phyloP scores from a whole-genome alignment of 345 rosid genomes.

The Aquilaria yunnanensis region DNA sequence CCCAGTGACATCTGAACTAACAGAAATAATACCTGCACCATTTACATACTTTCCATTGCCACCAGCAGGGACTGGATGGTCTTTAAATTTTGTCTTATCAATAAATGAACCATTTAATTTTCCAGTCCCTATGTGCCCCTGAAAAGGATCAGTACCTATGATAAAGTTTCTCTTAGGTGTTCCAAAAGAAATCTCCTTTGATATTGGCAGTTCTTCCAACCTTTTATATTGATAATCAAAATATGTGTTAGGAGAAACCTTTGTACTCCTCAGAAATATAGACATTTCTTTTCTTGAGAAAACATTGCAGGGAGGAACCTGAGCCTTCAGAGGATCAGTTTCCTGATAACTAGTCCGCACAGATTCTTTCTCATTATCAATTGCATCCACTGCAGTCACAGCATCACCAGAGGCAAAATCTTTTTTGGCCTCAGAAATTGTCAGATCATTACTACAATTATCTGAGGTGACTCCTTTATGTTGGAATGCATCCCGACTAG shows the following conservation, averaged over 20 bases:
- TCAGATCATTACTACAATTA: constrained; percentile 21
- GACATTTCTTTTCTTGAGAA: constrained; percentile 90
- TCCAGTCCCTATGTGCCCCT: constrained; percentile 26
- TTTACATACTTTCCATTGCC: constrained; percentile 25
- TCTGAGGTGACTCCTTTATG: constrained; percentile 18
- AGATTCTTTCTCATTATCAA: constrained; percentile 27
- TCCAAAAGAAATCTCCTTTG: constrained; percentile 23
- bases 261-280: constrained; percentile 48
- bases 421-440: constrained; percentile 19
- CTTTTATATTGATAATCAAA: constrained; percentile 33
- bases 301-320: constrained; percentile 69
- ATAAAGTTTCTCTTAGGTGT: constrained; percentile 17
- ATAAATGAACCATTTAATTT: constrained; percentile 28
- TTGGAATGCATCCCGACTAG: constrained; percentile 29
- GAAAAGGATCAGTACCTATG: constrained; percentile 14
- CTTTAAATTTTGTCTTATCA: constrained; percentile 14
- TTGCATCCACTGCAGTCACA: constrained; percentile 21
- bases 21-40: constrained; percentile 28
- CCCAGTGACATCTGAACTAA: constrained; percentile 20
- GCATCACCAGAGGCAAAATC: constrained; percentile 22
- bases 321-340: constrained; percentile 74
- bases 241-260: constrained; percentile 48
- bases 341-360: constrained; percentile 24
- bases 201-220: constrained; percentile 30
- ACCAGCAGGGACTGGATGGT: constrained; percentile 25